A percentile compares a stretch with the other conserved stretches of the same genome.
phyloP scores from a whole-genome alignment of 2,329 filamentous ascomycete species.

The Alternaria sp. region DNA sequence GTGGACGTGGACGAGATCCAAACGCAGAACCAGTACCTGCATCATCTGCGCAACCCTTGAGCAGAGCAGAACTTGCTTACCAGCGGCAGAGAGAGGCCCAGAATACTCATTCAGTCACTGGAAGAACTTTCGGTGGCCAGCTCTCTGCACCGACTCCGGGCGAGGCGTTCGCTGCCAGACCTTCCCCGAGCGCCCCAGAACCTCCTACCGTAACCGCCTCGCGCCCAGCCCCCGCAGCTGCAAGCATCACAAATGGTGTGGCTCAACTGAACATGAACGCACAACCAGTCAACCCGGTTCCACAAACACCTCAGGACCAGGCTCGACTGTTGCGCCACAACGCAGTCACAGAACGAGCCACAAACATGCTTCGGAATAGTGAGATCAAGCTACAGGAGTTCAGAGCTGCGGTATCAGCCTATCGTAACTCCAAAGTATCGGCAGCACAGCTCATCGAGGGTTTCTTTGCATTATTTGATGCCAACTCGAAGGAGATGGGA shows the following conservation, averaged over 20 bases:
- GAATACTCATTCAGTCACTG: slow-evolving; percentile 80
- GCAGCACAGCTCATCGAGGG: slow-evolving; percentile 82
- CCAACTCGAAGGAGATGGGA: slow-evolving; percentile 79
- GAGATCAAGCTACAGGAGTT: slow-evolving; percentile 77
- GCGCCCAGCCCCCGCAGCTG: slow-evolving; percentile 36
- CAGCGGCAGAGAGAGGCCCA: slow-evolving; percentile 93
- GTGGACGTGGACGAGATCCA: slow-evolving; percentile 80
- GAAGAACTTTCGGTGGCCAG: slow-evolving; percentile 84
- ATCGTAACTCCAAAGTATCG: slow-evolving; percentile 72
- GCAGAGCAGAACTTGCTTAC: slow-evolving; percentile 87
- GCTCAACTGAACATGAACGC: slow-evolving; percentile 47
- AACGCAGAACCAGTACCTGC: slow-evolving; percentile 81
- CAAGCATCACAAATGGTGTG: slow-evolving; percentile 32
- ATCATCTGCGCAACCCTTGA: slow-evolving; percentile 79
- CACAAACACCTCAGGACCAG: slow-evolving; percentile 75
- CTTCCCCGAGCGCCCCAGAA: slow-evolving; percentile 52
- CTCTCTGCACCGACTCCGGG: slow-evolving; percentile 66
- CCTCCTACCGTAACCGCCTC: slow-evolving; percentile 53
- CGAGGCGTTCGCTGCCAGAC: slow-evolving; percentile 57
- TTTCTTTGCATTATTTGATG: slow-evolving; percentile 88
- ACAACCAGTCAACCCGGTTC: slow-evolving; percentile 26
- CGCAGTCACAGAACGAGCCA: slow-evolving; percentile 85
- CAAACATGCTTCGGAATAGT: slow-evolving; percentile 81
- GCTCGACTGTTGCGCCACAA: slow-evolving; percentile 81
- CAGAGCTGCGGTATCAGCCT: slow-evolving; percentile 79